Base-by-base conservation (phyloP, 2,329 filamentous ascomycete species). In the Cercospora brassicicola region DNA sequence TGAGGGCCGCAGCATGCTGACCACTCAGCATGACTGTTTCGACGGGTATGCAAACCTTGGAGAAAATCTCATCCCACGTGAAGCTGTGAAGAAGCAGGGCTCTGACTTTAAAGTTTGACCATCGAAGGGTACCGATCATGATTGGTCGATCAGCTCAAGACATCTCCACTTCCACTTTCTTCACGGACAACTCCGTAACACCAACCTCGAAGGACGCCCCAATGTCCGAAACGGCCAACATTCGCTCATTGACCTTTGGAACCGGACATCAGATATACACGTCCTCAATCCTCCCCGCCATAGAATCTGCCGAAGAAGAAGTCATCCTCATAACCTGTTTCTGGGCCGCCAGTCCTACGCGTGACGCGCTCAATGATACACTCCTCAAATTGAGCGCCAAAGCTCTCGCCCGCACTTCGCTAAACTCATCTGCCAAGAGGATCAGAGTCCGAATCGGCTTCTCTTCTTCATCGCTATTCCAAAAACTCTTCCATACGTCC, bases 261-360 rank as follows among this genome's bases (percentile, higher is more conserved):
- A 84, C 82, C 1, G 83, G 83, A 53, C 78, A 78, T 20, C 73
- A 76, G 7, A 79, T 85, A 62, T 84, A 80, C 74, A 48, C 60
- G 2, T 59, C 73, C 2, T 74, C 78, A 3, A 81, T 93, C 6
- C 79, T 90, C 0, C 87, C 90, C 1, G 86, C 88, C 8, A 84
- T 94, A 3, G 79, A 86, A 4, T 76, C 80, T 0, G 89, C 91
- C 2, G 81, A 85, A 39, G 80, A 84, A 59, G 91, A 93, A 73
- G 81, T 94, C 30, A 87, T 93, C 67, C 84, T 95, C 51, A 90
- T 93, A 6, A 94, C 92, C 8, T 94, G 92, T 78, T 95, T 94
- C 79, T 94, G 91, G 91, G 89, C 91, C 0, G 81, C 82, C 0
- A 94, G 91, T 0, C 79, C 84, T 1, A 89, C 88, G 0, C 82